Conservation (phyloP, 768 basidiomycete genomes). For the Suillus cothurnatus region DNA sequence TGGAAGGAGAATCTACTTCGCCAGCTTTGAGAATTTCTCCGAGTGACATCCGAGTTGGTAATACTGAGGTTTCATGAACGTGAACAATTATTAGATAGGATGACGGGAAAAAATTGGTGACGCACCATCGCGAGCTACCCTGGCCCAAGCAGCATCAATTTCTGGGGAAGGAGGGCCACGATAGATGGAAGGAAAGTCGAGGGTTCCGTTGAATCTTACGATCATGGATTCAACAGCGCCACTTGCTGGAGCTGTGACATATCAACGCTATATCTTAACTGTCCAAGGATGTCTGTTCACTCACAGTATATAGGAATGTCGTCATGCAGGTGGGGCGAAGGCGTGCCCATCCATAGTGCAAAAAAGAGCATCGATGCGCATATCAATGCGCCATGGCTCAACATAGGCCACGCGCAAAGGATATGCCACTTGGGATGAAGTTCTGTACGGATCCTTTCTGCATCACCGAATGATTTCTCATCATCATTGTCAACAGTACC, state of each 20-base stretch:
- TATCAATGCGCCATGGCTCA: no score
- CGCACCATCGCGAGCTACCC: constrained; percentile 9
- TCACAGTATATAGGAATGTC: constrained; percentile 7
- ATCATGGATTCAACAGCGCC: constrained; percentile 13
- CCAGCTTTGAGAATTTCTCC: constrained; percentile 13
- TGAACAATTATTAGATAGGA: background rate
- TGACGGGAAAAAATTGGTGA: background rate
- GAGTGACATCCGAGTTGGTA: background rate
- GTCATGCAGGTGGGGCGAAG: no score
- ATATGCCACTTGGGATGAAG: background rate
- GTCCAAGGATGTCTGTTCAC: background rate
- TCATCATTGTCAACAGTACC: no score
- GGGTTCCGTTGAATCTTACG: constrained; percentile 10
- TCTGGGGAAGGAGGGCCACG: constrained; percentile 15
- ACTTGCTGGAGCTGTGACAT: constrained; percentile 12
- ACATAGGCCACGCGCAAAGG: no score
- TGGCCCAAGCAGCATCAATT: constrained; percentile 15
- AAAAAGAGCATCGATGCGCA: no score
- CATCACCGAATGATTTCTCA: no score
- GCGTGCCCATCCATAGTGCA: background rate
- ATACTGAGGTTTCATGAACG: background rate
- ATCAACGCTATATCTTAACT: background rate
- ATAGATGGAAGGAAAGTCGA: constrained; percentile 11
- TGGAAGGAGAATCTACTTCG: background rate
- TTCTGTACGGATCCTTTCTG: background rate